phyloP scores from a whole-genome alignment of 169 alveolate genomes.

The Neospora caninum region DNA sequence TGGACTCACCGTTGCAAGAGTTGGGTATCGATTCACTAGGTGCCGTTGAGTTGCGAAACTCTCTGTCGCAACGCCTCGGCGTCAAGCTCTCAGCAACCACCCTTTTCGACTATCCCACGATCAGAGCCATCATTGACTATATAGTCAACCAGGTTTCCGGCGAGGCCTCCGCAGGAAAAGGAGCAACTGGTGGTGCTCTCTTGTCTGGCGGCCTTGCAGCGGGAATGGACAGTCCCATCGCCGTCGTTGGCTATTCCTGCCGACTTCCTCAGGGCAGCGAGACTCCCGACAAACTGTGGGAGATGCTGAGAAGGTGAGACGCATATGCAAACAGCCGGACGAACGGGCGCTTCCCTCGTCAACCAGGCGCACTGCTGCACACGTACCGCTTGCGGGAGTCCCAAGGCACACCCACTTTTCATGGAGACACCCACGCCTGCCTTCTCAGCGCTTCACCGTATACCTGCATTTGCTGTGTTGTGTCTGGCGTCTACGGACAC shows the following conservation, averaged over 20 bases:
- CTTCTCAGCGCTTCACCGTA: too few relatives aligned
- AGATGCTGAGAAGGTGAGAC: conserved; percentile 28
- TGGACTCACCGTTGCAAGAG: conserved; percentile 73
- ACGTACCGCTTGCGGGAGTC: too few relatives aligned
- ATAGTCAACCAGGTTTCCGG: conserved; percentile 57
- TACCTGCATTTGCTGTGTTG: too few relatives aligned
- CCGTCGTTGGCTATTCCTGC: conserved; percentile 73
- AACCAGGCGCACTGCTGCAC: not conserved
- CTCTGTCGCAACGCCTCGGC: conserved; percentile 71
- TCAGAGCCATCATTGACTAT: conserved; percentile 70
- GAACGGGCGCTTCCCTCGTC: not conserved
- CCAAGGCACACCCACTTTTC: too few relatives aligned
- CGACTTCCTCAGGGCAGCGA: conserved; percentile 69
- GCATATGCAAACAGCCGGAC: not conserved
- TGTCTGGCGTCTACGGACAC: too few relatives aligned
- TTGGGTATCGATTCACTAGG: conserved; percentile 81
- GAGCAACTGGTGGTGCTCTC: not conserved
- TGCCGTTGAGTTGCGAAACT: conserved; percentile 81
- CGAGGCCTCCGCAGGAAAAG: not conserved
- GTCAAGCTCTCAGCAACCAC: conserved; percentile 78
- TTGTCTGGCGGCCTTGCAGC: not conserved
- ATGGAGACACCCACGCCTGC: too few relatives aligned
- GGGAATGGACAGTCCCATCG: conserved; percentile 41
- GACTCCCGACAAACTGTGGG: conserved; percentile 72
- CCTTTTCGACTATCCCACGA: conserved; percentile 76